Base-by-base conservation (phyloP, 1,284 basidiomycete species). In the Cryptococcus sp. region DNA sequence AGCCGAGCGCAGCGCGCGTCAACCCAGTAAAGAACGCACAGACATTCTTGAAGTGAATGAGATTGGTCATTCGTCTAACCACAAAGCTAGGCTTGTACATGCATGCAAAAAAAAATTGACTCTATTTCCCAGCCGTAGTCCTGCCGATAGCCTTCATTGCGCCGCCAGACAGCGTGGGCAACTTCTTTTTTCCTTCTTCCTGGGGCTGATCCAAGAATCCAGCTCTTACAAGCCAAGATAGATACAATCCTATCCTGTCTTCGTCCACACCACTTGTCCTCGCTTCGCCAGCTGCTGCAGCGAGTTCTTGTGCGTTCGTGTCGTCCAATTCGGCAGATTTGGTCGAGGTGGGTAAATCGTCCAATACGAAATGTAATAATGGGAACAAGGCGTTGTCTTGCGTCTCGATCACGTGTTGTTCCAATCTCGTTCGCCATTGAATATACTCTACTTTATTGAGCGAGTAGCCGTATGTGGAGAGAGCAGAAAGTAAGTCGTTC, bases 321-420 rank as follows among this genome's bases (percentile, higher is more conserved):
- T 98, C 93, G 74, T 96, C 91, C 46, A 99, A 81, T 70, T 91
- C 89, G 3, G 96, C 91, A 2, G 92, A 87, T 80, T 96, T 97
- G 50, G 95, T 99, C 73, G 89, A 91, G 22, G 94, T 96, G 3
- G 96, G 96, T 43, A 99, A 82, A 77, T 99, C 96, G 75, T 98
- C 95, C 20, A 99, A 81, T 20, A 98, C 96, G 70, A 97, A 98
- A 79, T 99, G 94, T 23, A 99, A 83, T 13, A 99, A 81, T 3
- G 96, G 96, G 85, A 97, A 99, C 44, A 99, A 83, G 2, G 96
- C 96, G 67, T 99, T 99, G 78, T 97, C 93, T 79, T 94, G 88
- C 20, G 85, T 85, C 63, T 91, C 87, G 81, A 98, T 87, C 48
- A 97, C 94, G 76, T 98, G 94, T 69, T 91, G 89, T 78, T 99